These are phyloP conservation scores for Botryosphaeria agaves DNA, from an alignment of 2,329 filamentous ascomycete genomes.

Conservation along the genomic window DNA sequence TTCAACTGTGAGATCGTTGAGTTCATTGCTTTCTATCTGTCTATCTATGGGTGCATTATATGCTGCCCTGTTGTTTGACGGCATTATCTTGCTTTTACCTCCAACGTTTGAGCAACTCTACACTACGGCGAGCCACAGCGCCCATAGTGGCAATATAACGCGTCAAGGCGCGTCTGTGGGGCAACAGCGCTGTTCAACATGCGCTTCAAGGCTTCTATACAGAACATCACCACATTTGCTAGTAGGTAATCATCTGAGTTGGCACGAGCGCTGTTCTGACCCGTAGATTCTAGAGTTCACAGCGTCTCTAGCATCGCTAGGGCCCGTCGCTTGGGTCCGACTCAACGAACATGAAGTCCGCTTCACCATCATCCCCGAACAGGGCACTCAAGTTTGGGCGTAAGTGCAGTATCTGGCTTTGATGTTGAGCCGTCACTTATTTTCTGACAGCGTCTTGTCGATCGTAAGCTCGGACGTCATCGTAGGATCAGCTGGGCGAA, in stretches of 20 bases:
- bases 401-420: constrained; percentile 29
- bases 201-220: constrained; percentile 36
- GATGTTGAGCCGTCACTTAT: too few relatives aligned
- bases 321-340: constrained; percentile 80
- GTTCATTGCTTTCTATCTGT: too few relatives aligned
- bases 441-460: constrained; percentile 18
- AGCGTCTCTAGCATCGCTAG: constrained; percentile 45
- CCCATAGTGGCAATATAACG: too few relatives aligned
- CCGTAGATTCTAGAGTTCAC: constrained; percentile 33
- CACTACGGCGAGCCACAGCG: too few relatives aligned
- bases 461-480: constrained; percentile 15
- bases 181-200: constrained; percentile 21
- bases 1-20: too few relatives aligned
- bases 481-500: background rate
- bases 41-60: too few relatives aligned
- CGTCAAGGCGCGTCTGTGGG: too few relatives aligned
- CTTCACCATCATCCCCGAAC: constrained; percentile 90
- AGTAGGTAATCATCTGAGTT: constrained; percentile 21
- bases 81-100: too few relatives aligned
- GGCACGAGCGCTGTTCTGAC: constrained; percentile 3
- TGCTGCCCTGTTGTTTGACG: too few relatives aligned
- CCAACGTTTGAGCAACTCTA: too few relatives aligned
- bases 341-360: constrained; percentile 75
- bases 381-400: constrained; percentile 93
- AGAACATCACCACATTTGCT: constrained; percentile 33